Percentiles rank a stretch among this genome's conserved stretches.
Conservation (phyloP, 139 green algal species). For the Diplosphaera chodatii region DNA sequence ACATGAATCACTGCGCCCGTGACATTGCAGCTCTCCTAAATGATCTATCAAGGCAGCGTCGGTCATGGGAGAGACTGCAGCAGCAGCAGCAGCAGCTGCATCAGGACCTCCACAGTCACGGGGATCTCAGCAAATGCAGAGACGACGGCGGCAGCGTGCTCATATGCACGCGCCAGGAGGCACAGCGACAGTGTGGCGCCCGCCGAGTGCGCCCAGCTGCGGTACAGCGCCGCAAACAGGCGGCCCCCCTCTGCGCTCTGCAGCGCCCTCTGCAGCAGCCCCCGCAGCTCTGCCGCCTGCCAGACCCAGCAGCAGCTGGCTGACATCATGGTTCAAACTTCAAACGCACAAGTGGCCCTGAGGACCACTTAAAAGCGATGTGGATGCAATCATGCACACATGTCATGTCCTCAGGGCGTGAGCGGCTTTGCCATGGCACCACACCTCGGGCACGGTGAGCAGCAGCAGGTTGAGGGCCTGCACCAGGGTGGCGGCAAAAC, state of each 20-base stretch:
- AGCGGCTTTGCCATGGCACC: background rate
- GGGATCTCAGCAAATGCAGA: conserved; percentile 41
- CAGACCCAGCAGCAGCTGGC: no score
- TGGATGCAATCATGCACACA: no score
- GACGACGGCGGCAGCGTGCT: conserved; percentile 54
- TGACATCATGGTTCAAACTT: no score
- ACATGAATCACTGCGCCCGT: no score
- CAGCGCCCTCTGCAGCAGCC: conserved; percentile 11
- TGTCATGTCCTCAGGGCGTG: no score
- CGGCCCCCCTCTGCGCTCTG: conserved; percentile 22
- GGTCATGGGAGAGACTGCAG: no score
- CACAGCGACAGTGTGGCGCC: conserved; percentile 79
- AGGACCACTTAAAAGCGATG: no score
- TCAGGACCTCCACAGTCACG: conserved; percentile 56
- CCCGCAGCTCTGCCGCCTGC: conserved; percentile 19
- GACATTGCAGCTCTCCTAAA: no score
- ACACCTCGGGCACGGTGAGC: conserved; percentile 78
- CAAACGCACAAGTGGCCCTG: no score
- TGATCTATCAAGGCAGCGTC: no score
- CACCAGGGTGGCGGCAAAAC: conserved; percentile 74
- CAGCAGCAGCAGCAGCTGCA: conserved; percentile 45
- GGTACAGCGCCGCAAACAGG: conserved; percentile 74
- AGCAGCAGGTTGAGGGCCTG: conserved; percentile 91
- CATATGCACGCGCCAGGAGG: conserved; percentile 68
- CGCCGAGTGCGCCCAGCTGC: conserved; percentile 70